Conservation (phyloP, 179 eudicot species). For the Vitellaria paradoxa region DNA sequence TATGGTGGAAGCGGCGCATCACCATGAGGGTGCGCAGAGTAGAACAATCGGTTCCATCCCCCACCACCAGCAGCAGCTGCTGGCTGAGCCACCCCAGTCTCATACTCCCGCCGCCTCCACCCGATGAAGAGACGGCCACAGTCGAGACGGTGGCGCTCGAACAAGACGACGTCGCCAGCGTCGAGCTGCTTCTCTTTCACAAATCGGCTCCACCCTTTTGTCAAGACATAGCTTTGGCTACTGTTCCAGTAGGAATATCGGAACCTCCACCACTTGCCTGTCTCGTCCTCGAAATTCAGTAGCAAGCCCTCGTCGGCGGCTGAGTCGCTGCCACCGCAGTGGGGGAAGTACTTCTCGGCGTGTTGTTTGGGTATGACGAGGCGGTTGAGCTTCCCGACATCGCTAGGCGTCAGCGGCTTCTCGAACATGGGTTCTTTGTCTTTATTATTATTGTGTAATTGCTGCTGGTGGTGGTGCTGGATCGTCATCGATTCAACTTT, state of each 20-base stretch:
- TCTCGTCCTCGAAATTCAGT: slow-evolving; percentile 72
- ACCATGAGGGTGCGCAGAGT: slow-evolving; percentile 26
- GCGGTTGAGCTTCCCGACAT: slow-evolving; percentile 87
- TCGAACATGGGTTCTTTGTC: no score
- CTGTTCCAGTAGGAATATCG: slow-evolving; percentile 94
- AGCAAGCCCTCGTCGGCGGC: slow-evolving; percentile 38
- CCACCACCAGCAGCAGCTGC: slow-evolving; percentile 1
- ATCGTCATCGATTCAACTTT: no score
- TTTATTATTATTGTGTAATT: no score
- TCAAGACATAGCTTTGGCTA: slow-evolving; percentile 90
- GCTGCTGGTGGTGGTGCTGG: no score
- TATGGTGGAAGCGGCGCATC: slow-evolving; percentile 26
- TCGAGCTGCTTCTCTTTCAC: slow-evolving; percentile 83
- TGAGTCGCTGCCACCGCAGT: neutral
- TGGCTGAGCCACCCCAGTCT: slow-evolving; percentile 5
- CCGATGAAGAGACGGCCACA: slow-evolving; percentile 57
- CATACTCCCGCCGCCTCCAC: slow-evolving; percentile 41
- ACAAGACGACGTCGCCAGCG: slow-evolving; percentile 80
- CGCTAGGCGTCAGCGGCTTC: slow-evolving; percentile 55
- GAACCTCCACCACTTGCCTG: slow-evolving; percentile 74
- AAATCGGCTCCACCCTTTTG: slow-evolving; percentile 91
- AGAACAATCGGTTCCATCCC: slow-evolving; percentile 27
- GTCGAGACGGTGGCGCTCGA: slow-evolving; percentile 50
- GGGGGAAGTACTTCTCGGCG: slow-evolving; percentile 76
- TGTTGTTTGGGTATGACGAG: slow-evolving; percentile 79